Conservation (phyloP, 345 rosid species). For the Gossypium longicalyx region DNA sequence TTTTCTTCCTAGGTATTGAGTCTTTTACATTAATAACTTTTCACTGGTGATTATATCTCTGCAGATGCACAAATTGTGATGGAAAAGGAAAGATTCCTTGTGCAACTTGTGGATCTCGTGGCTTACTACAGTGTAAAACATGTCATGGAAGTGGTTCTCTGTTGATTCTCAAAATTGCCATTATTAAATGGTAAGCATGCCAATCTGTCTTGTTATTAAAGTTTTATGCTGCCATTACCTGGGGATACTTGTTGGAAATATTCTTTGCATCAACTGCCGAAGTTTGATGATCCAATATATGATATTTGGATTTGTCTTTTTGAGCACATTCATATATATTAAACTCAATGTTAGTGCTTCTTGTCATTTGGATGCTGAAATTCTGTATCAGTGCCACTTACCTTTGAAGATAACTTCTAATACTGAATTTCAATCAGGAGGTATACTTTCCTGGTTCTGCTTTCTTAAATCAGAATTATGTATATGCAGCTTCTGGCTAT, state of each 20-base stretch:
- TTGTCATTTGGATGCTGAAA: not conserved
- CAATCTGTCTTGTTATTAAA: not conserved
- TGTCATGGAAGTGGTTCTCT: conserved; percentile 65
- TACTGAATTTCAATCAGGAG: not conserved
- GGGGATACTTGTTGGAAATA: not conserved
- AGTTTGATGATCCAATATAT: not conserved
- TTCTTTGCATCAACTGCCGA: not conserved
- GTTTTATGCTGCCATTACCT: not conserved
- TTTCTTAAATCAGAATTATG: conserved; percentile 1
- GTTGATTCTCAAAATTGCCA: conserved; percentile 49
- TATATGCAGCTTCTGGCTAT: not conserved
- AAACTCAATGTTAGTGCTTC: not conserved
- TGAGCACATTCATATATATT: not conserved
- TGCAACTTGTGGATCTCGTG: conserved; percentile 74
- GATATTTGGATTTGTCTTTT: not conserved
- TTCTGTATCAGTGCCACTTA: not conserved
- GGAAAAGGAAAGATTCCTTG: conserved; percentile 90
- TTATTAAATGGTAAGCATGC: conserved; percentile 60
- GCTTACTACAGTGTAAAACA: conserved; percentile 61
- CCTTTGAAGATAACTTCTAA: not conserved
- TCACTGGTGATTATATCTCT: conserved; percentile 4
- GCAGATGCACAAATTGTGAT: conserved; percentile 60
- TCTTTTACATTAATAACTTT: not conserved
- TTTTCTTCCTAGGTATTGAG: not conserved
- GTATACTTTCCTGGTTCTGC: not conserved